These are phyloP conservation scores for Dothistroma pini DNA, from an alignment of 2,329 filamentous ascomycete genomes.

Conservation along the genomic window DNA sequence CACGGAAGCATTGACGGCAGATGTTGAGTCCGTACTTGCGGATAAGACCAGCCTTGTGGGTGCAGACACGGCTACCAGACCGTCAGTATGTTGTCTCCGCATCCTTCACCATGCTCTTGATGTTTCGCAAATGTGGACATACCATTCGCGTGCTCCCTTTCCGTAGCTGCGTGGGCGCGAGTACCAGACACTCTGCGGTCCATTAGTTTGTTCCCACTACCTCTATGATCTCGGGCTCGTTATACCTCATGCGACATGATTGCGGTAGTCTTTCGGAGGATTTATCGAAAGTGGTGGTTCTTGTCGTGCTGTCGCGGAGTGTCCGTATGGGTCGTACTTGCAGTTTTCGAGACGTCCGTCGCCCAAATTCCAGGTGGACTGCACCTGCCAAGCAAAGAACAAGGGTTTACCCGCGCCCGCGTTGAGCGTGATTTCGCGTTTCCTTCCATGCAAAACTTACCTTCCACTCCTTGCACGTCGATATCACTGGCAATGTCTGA, in stretches of 20 bases:
- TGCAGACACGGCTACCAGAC: constrained; percentile 68
- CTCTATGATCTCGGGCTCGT: constrained; percentile 1
- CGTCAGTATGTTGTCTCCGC: constrained; percentile 29
- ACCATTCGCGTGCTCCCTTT: constrained; percentile 94
- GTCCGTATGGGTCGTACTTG: constrained; percentile 1
- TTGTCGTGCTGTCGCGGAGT: constrained; percentile 3
- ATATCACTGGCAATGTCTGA: constrained; percentile 19
- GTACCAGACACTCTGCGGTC: constrained; percentile 70
- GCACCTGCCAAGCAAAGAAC: not conserved
- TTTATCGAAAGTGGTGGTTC: constrained; percentile 9
- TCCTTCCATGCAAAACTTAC: not conserved
- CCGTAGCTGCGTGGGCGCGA: constrained; percentile 95
- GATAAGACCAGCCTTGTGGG: constrained; percentile 98
- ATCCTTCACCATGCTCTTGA: constrained; percentile 10
- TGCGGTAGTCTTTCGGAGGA: constrained; percentile 38
- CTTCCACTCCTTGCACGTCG: not conserved
- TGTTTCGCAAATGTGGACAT: constrained; percentile 45
- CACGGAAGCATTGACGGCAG: constrained; percentile 68
- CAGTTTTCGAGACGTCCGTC: not conserved
- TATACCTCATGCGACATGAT: constrained; percentile 72
- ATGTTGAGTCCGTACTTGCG: constrained; percentile 98
- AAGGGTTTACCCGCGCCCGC: not conserved
- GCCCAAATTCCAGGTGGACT: constrained; percentile 6
- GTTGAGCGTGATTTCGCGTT: not conserved
- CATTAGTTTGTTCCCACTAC: constrained; percentile 6